Conservation (phyloP, 805 yeast species). For the Hanseniaspora singularis region DNA sequence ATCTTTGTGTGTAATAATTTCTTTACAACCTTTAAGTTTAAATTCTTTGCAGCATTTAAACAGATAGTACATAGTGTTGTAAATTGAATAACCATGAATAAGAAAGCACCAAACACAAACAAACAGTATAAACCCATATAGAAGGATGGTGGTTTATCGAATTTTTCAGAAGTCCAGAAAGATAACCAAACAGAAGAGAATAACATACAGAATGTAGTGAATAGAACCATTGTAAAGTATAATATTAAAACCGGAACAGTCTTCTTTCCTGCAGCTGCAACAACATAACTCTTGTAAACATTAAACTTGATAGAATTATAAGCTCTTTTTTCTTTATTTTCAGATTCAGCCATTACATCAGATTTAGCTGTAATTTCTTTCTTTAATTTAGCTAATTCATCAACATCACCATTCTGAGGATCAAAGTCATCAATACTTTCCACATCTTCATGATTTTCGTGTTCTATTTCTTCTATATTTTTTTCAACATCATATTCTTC, state of each 20-base stretch:
- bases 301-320: slow-evolving; percentile 23
- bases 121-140: slow-evolving; percentile 66
- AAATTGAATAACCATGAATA: slow-evolving; percentile 36
- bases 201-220: slow-evolving; percentile 38
- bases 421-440: slow-evolving; percentile 15
- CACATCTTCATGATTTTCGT: slow-evolving; percentile 19
- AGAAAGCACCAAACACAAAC: slow-evolving; percentile 41
- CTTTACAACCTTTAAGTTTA: slow-evolving; percentile 51
- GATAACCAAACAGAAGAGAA: slow-evolving; percentile 68
- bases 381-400: slow-evolving; percentile 17
- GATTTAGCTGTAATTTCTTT: slow-evolving; percentile 19
- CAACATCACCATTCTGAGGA: slow-evolving; percentile 9
- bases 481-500: slow-evolving; percentile 22
- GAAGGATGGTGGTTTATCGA: slow-evolving; percentile 37
- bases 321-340: slow-evolving; percentile 17
- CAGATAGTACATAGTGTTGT: slow-evolving; percentile 39
- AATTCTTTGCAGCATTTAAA: slow-evolving; percentile 40
- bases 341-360: slow-evolving; percentile 15
- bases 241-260: slow-evolving; percentile 7
- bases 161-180: slow-evolving; percentile 58
- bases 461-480: slow-evolving; percentile 16
- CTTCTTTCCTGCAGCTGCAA: slow-evolving; percentile 26
- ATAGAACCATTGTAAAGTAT: slow-evolving; percentile 13
- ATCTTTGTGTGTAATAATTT: slow-evolving; percentile 64
- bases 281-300: slow-evolving; percentile 28